phyloP scores from a whole-genome alignment of 2,329 filamentous ascomycete species.

The Fusarium oligoseptatum region DNA sequence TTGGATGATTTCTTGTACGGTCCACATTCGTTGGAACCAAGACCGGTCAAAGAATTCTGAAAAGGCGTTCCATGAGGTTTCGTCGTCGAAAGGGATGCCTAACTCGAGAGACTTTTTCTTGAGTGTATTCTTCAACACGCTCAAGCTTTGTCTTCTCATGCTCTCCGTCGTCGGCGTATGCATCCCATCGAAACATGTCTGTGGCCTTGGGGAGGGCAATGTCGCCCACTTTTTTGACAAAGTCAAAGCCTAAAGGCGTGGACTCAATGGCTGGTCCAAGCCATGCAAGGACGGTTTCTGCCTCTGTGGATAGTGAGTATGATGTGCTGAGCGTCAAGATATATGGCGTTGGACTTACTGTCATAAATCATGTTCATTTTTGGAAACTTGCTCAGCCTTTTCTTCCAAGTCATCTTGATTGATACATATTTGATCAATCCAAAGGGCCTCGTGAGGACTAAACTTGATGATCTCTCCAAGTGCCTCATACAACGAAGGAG shows the following conservation, averaged over 20 bases:
- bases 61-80: conserved; percentile 19
- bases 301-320: conserved; percentile 16
- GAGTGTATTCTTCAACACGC: conserved; percentile 7
- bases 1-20: conserved; percentile 40
- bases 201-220: conserved; percentile 33
- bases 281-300: conserved; percentile 38
- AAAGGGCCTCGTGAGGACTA: conserved; percentile 20
- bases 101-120: conserved; percentile 20
- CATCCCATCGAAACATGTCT: conserved; percentile 30
- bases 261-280: conserved; percentile 17
- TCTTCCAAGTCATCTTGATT: conserved; percentile 27
- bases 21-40: conserved; percentile 42
- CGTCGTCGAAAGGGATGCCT: conserved; percentile 30
- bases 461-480: conserved; percentile 17
- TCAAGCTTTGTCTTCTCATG: conserved; percentile 25
- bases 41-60: conserved; percentile 29
- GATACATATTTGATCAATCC: conserved; percentile 40
- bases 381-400: conserved; percentile 29
- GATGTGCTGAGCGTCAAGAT: too few relatives aligned
- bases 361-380: conserved; percentile 38
- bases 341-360: not conserved
- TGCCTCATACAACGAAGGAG: conserved; percentile 23
- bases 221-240: conserved; percentile 25
- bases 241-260: conserved; percentile 3
- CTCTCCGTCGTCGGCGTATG: conserved; percentile 1